Evolutionary conservation across 805 yeast genomes (phyloP), one percentile per base, ranked within the genome.

Genomic region (Ogataea paradorogensis): DNA sequence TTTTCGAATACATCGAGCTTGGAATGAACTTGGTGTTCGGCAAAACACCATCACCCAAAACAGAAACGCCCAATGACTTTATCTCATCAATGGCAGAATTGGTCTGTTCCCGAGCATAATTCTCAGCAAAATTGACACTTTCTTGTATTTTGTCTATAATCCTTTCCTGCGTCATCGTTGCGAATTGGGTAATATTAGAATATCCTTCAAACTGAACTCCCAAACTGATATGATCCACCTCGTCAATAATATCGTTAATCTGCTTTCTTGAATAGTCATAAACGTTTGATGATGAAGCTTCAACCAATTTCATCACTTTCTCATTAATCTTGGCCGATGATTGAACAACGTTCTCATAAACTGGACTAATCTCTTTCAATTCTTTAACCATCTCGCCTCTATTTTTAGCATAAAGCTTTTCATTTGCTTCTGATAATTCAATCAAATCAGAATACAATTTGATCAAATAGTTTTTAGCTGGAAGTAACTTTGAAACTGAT

Each of bases 381-480:
- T 81, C 76, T 3, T 50, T 46, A n/a, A 61, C 50, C 45, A 78
- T 63, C 24, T 67, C 61, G 4, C 69, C 70, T 35, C 71, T 72
- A 41, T 80, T 85, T 18, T 67, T 62, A 10, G 62, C 50, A 48
- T 80, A 74, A 10, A 75, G 64, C n/a, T 69, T 61, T 35, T 78
- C 71, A 57, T 90, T 93, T n/a, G 76, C 63, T 8, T 69, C 63
- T 0, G 95, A 73, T 15, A 93, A 67, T 1, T 66, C 62, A 35
- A 67, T 66, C 28, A 91, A 55, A 54, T 93, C 99, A 15, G 61
- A 60, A 29, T 85, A 71, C 9, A 90, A 56, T 52, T 89, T 91
- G 14, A 71, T 45, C 21, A 91, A 64, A 52, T 84, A 93, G n/a
- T 82, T 90, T 56, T 89, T 88, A 0, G 96, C 98, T 0, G 99